Conservation (phyloP, 495 filamentous ascomycete species). For the Delitschia confertaspora region DNA sequence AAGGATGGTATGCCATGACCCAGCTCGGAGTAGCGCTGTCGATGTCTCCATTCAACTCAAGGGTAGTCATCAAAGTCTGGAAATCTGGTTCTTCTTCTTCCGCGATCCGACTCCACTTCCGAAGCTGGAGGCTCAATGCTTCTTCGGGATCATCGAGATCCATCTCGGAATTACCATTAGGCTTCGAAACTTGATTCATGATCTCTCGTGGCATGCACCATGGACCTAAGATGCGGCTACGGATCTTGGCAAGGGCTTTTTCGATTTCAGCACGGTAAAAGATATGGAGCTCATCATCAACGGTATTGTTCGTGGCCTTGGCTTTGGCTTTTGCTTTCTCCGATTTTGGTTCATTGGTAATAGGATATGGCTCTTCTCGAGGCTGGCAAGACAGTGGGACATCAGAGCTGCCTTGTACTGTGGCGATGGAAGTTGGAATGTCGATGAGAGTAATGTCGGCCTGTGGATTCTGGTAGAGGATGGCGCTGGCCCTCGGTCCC, state of each 20-base stretch:
- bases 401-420: conserved; percentile 29
- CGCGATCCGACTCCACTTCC: conserved; percentile 18
- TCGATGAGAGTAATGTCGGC: conserved; percentile 49
- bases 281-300: conserved; percentile 21
- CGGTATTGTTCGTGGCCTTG: conserved; percentile 5
- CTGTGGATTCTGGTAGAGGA: conserved; percentile 44
- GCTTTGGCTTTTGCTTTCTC: conserved; percentile 19
- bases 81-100: conserved; percentile 25
- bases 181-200: conserved; percentile 23
- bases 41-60: conserved; percentile 2
- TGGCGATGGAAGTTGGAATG: conserved; percentile 52
- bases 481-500: too few species aligned
- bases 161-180: conserved; percentile 4
- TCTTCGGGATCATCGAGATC: conserved; percentile 14
- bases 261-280: conserved; percentile 21
- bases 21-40: conserved; percentile 3
- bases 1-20: conserved; percentile 14
- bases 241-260: conserved; percentile 32
- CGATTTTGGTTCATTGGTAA: conserved; percentile 32
- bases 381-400: conserved; percentile 28
- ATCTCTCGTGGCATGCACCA: conserved; percentile 41
- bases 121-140: conserved; percentile 12
- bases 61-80: conserved; percentile 9
- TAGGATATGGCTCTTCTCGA: conserved; percentile 21
- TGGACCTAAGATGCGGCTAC: conserved; percentile 6